Evolutionary conservation across 83 land plant species (phyloP).

Genomic region (Picea abies): DNA sequence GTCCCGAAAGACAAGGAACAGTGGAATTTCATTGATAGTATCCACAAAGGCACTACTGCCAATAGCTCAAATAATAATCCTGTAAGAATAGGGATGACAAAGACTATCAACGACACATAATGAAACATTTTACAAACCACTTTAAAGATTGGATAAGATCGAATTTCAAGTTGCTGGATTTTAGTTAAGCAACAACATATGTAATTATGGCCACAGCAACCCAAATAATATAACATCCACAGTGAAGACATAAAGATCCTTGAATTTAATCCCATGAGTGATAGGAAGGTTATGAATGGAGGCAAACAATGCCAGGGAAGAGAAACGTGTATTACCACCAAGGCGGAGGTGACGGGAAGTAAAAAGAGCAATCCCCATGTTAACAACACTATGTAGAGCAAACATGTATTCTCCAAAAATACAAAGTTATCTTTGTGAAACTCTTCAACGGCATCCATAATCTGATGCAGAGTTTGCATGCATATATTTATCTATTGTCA

Average conservation of each 20-base stretch:
- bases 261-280: constrained; percentile 91
- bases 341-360: constrained; percentile 69
- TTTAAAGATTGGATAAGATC: constrained; percentile 68
- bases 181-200: constrained; percentile 67
- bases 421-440: too few species aligned
- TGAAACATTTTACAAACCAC: constrained; percentile 81
- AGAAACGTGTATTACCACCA: constrained; percentile 81
- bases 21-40: constrained; percentile 93
- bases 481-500: too few species aligned
- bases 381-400: constrained; percentile 81
- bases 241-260: constrained; percentile 92
- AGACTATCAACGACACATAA: constrained; percentile 78
- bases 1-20: constrained; percentile 90
- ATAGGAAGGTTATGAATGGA: constrained; percentile 81
- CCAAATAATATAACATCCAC: constrained; percentile 91
- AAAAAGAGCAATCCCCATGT: constrained; percentile 85
- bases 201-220: constrained; percentile 66
- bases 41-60: constrained; percentile 88
- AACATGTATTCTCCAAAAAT: constrained; percentile 60
- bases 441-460: too few species aligned
- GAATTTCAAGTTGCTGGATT: constrained; percentile 54
- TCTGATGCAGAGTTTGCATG: too few species aligned
- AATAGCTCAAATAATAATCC: constrained; percentile 90
- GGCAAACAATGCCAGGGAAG: constrained; percentile 68
- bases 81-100: constrained; percentile 84